Base-by-base conservation (phyloP, 805 yeast genomes). In the Saccharomycopsis olivae region DNA sequence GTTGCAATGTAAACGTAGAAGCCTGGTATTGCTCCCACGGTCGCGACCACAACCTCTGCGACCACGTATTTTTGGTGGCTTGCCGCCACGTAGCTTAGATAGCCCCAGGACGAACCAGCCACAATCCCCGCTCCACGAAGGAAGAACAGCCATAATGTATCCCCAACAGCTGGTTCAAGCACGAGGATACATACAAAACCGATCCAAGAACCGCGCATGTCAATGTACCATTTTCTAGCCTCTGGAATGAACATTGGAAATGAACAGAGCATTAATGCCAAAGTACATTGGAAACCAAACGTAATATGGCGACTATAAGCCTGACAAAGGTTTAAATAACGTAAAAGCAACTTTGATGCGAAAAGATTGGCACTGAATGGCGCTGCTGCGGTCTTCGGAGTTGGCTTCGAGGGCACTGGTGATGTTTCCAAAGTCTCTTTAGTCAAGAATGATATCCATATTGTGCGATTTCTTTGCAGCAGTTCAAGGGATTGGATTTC, bases 181-280 rank as follows among this genome's bases (percentile, higher is more conserved):
- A 67, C 68, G 34, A 71, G 50, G 24, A 66, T 65, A 46, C 72
- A 69, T 4, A 69, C 71, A 56, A 71, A 71, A 20, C 75, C 75
- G 5, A 68, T 62, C 76, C 76, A 71, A 1, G 69, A 55, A 31
- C 75, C 75, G 44, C 68, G 60, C 24, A 63, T 59, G 14, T 61
- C 59, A n/a, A 53, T 53, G 45, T 68, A 70, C 75, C 75, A 71
- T n/a, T 54, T 52, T 33, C 74, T 56, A 16, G 66, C 48, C 28
- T 61, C 59, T 0, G 73, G 70, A 27, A 65, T 55, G 47, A 68
- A 71, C 65, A 68, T 70, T 1, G 75, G 75, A 44, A 69, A 68
- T 0, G 74, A 65, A 2, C 68, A 64, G 1, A 68, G 43, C 59
- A 68, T 65, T 31, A 69, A 48, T 0, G 71, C 69, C 28, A 66